Percentiles rank a stretch among this genome's conserved stretches.
Conservation (phyloP, 805 yeast species). For the Wickerhamiella sorbophila region DNA sequence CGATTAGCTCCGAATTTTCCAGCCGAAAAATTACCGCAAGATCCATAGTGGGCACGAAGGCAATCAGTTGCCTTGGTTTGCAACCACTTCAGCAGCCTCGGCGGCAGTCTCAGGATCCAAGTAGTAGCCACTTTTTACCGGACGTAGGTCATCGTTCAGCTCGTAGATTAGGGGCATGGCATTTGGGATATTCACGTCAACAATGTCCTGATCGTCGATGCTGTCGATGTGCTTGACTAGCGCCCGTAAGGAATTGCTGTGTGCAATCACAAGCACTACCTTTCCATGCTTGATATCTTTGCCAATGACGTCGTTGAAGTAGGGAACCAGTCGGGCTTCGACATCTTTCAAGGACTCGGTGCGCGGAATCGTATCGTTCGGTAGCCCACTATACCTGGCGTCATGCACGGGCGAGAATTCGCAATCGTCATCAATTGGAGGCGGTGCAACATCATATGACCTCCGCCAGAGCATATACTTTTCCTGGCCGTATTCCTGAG, state of each 20-base stretch:
- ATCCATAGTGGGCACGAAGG: too few relatives aligned
- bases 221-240: slow-evolving; percentile 86
- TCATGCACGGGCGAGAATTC: slow-evolving; percentile 78
- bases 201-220: slow-evolving; percentile 81
- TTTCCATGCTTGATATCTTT: slow-evolving; percentile 67
- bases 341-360: slow-evolving; percentile 90
- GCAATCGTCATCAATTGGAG: slow-evolving; percentile 62
- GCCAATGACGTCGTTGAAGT: slow-evolving; percentile 85
- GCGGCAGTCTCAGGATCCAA: not conserved
- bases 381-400: slow-evolving; percentile 68
- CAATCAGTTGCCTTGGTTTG: not conserved
- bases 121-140: slow-evolving; percentile 43
- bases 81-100: not conserved
- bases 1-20: too few relatives aligned
- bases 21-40: too few relatives aligned
- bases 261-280: slow-evolving; percentile 87
- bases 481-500: slow-evolving; percentile 73
- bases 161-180: slow-evolving; percentile 96
- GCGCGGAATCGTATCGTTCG: slow-evolving; percentile 74
- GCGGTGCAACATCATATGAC: slow-evolving; percentile 93
- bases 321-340: slow-evolving; percentile 89
- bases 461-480: slow-evolving; percentile 94
- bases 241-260: slow-evolving; percentile 96
- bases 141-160: slow-evolving; percentile 69
- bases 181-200: slow-evolving; percentile 89